These are phyloP conservation scores for Colletotrichum kahawae DNA, from an alignment of 2,329 filamentous ascomycete genomes.

Conservation along the genomic window DNA sequence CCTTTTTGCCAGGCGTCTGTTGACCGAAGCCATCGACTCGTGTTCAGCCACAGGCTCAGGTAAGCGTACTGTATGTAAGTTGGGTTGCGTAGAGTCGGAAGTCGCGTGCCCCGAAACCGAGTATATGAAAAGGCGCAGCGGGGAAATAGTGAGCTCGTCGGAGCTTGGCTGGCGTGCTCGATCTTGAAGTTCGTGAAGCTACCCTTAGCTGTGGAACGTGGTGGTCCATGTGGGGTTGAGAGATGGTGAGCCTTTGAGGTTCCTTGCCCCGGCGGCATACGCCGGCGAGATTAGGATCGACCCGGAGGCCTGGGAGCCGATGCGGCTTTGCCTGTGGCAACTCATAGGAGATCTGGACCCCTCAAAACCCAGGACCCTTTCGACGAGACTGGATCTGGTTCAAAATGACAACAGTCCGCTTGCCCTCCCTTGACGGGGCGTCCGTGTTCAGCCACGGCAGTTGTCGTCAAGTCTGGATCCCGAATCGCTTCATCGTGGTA, in stretches of 20 bases:
- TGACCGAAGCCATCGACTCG: not conserved
- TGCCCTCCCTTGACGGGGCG: not conserved
- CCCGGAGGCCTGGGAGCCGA: not conserved
- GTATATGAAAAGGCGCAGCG: not conserved
- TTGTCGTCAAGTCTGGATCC: not conserved
- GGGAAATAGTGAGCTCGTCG: not conserved
- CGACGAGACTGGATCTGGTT: not conserved
- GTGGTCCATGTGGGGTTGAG: not conserved
- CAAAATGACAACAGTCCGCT: not conserved
- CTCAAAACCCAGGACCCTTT: not conserved
- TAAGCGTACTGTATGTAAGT: not conserved
- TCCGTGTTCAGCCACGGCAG: not conserved
- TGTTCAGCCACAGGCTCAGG: constrained; percentile 16
- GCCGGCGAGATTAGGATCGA: constrained; percentile 5
- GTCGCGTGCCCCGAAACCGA: not conserved
- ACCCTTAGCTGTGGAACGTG: not conserved
- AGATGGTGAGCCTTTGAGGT: not conserved
- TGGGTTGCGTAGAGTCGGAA: not conserved
- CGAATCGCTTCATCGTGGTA: not conserved
- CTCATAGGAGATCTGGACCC: not conserved
- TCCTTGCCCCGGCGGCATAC: not conserved
- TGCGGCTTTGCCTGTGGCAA: not conserved
- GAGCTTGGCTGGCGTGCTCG: not conserved
- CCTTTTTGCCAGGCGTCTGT: not conserved
- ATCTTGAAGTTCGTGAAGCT: not conserved